Evolutionary conservation across 331 rosid species (phyloP), one percentile per base, ranked within the genome.

Genomic region (Acacia pycnantha): DNA sequence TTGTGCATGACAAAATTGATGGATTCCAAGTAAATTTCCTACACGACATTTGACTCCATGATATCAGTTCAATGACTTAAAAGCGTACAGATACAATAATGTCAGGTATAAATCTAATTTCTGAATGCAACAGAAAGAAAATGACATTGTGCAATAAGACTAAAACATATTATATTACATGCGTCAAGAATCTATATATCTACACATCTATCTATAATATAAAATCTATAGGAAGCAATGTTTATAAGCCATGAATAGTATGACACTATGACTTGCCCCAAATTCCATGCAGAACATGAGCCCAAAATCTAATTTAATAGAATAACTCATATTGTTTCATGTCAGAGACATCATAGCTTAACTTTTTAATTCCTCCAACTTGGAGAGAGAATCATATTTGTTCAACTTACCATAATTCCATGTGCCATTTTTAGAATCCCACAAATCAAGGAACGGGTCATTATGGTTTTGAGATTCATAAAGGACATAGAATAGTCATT

Each of bases 11-110:
- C 64, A 68, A 68, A 40, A 61, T 35, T 74, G 73, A 76, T 69
- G 61, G 64, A 56, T 73, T 84, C 85, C 82, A n/a, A 74, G 76
- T 27, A 59, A 80, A 76, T 76, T 43, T 79, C 78, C 88, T 79
- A 79, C 70, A 79, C 35, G 76, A 83, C 81, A 84, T 65, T 82
- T 72, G 79, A 81, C 80, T 21, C 47, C 26, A 79, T 12, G 15
- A 67, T 43, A 56, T 82, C 58, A 31, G 66, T 46, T 46, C 37
- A 69, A 46, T 15, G 24, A 54, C 40, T 27, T n/a, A 21, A 31
- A 76, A 76, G n/a, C 33, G 51, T 70, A 74, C 13, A n/a, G 24
- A 46, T 37, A 14, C 27, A 43, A 43, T 50, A 51, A 26, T 27
- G 14, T 61, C 24, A n/a, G 9, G 15, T 24, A 40, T 56, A 59